Evolutionary conservation across 1,139 yeast species (phyloP).

Genomic region (Lipomyces yarrowii): DNA sequence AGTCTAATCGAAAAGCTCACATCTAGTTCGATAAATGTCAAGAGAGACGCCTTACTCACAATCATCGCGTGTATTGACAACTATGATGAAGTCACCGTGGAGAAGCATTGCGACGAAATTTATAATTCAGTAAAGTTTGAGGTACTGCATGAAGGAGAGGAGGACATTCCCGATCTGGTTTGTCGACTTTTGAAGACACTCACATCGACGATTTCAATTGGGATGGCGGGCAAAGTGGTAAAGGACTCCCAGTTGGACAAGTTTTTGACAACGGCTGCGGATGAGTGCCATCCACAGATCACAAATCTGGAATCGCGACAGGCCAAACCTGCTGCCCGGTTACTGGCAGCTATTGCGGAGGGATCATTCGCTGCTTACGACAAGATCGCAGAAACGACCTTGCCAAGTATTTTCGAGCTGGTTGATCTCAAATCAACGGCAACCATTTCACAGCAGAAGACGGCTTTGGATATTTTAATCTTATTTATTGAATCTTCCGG

Average conservation of each 20-base stretch:
- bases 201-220: slow-evolving; percentile 43
- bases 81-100: slow-evolving; percentile 52
- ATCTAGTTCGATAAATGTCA: slow-evolving; percentile 76
- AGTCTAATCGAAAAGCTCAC: slow-evolving; percentile 81
- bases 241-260: slow-evolving; percentile 32
- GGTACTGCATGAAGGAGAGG: slow-evolving; percentile 64
- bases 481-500: slow-evolving; percentile 52
- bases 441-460: slow-evolving; percentile 59
- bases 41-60: slow-evolving; percentile 73
- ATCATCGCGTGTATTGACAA: slow-evolving; percentile 57
- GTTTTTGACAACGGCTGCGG: slow-evolving; percentile 44
- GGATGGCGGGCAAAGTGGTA: slow-evolving; percentile 6
- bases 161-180: slow-evolving; percentile 48
- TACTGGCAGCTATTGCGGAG: slow-evolving; percentile 60
- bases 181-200: slow-evolving; percentile 53
- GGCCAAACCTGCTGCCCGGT: slow-evolving; percentile 59
- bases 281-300: slow-evolving; percentile 63
- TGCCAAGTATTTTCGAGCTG: slow-evolving; percentile 46
- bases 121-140: slow-evolving; percentile 93
- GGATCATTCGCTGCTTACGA: slow-evolving; percentile 52
- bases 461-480: slow-evolving; percentile 54
- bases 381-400: slow-evolving; percentile 46
- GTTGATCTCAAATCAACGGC: slow-evolving; percentile 38
- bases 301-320: slow-evolving; percentile 55
- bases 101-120: slow-evolving; percentile 65